These are phyloP conservation scores for Coemansia sp. DNA, from an alignment of 192 early-diverging fungal genomes.

Conservation along the genomic window DNA sequence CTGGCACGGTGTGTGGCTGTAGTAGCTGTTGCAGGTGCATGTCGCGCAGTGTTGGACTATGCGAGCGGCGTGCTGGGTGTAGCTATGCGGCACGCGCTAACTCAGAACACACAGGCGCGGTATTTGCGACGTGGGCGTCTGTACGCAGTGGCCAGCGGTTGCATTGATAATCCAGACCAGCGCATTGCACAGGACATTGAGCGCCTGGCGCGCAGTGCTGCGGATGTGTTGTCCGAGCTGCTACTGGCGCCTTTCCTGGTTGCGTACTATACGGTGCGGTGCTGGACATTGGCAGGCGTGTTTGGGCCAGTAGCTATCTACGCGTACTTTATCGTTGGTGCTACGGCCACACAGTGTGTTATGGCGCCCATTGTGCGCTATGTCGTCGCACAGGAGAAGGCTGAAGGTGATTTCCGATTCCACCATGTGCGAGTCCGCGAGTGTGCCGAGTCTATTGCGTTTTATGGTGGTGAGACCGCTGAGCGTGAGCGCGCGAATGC, in stretches of 20 bases:
- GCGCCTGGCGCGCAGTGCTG: conserved; percentile 58
- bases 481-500: conserved; percentile 60
- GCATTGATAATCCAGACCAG: conserved; percentile 83
- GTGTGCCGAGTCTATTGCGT: conserved; percentile 78
- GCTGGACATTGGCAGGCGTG: conserved; percentile 64
- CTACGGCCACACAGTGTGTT: conserved; percentile 58
- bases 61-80: conserved; percentile 63
- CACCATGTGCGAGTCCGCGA: conserved; percentile 69
- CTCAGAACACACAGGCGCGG: conserved; percentile 59
- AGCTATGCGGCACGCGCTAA: conserved; percentile 61
- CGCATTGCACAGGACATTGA: conserved; percentile 89
- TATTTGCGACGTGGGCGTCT: conserved; percentile 62
- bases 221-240: conserved; percentile 61
- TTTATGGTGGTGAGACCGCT: conserved; percentile 71
- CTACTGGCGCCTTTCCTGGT: conserved; percentile 74
- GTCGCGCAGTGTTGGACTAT: conserved; percentile 62
- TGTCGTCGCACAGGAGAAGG: conserved; percentile 71
- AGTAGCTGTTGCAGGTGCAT: conserved; percentile 60
- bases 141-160: conserved; percentile 58
- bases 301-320: conserved; percentile 72
- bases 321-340: conserved; percentile 67
- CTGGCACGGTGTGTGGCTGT: conserved; percentile 56
- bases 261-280: conserved; percentile 74
- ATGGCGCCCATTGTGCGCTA: conserved; percentile 75
- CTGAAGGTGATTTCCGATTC: conserved; percentile 82